Evolutionary conservation across 2,329 filamentous ascomycete species (phyloP), one percentile per base, ranked within the genome.

Genomic region (Cladophialophora chaetospira): DNA sequence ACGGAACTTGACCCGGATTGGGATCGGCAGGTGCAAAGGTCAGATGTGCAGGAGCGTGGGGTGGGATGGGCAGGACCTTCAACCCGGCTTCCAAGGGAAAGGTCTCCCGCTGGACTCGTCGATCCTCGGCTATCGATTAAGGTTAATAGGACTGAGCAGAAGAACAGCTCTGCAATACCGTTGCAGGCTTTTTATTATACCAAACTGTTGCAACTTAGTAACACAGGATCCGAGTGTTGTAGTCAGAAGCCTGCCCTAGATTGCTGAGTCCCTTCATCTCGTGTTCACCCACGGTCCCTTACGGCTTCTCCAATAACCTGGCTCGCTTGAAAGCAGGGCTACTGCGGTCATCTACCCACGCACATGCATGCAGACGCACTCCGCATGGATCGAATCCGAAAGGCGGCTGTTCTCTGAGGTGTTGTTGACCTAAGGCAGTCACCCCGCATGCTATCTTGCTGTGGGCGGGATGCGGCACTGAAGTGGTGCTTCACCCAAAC

Each of bases 91-190:
- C n/a, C n/a, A n/a, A n/a, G n/a, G n/a, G n/a, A n/a, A n/a, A n/a
- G n/a, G n/a, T n/a, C n/a, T n/a, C n/a, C n/a, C n/a, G n/a, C n/a
- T 44, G 42, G 23, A 3, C 3, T 44, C n/a, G 42, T 44, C 21
- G 23, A 44, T 44, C 42, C 42, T 44, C 42, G 42, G 42, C n/a
- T 44, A 44, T 44, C 42, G 42, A 44, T 13, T 13, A 13, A 33
- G 6, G 29, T 6, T 8, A 33, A 33, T 6, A 13, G 29, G 13
- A 13, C 6, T 8, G 29, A 33, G 29, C 6, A 8, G 29, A 47
- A 15, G 25, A 47, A 21, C 23, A 28, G 44, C 21, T 28, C 23
- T 47, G 19, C 13, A 8, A 33, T 6, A n/a, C n/a, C n/a, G n/a
- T n/a, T n/a, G n/a, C n/a, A n/a, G n/a, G n/a, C n/a, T n/a, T n/a